Percentiles rank a stretch among this genome's conserved stretches.
These are phyloP conservation scores for Rubroboletus pulcherrimus DNA, from an alignment of 768 basidiomycete genomes.

Conservation along the genomic window DNA sequence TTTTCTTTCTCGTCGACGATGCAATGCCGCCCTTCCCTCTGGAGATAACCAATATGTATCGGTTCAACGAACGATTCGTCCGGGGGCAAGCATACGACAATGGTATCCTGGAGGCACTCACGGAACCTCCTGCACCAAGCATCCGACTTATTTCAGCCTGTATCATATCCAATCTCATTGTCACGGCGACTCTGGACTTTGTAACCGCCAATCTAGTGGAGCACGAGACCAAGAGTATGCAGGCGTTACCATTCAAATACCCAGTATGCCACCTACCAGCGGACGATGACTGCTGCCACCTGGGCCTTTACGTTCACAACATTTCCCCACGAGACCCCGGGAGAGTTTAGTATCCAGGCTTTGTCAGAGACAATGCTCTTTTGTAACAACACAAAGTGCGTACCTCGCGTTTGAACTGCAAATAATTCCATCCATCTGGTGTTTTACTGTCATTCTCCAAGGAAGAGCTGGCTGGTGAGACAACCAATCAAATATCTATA, in stretches of 20 bases:
- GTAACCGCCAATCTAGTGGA: slow-evolving; percentile 33
- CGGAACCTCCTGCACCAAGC: slow-evolving; percentile 24
- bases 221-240: slow-evolving; percentile 21
- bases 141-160: slow-evolving; percentile 21
- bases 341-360: slow-evolving; percentile 29
- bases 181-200: slow-evolving; percentile 32
- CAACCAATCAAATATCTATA: slow-evolving; percentile 31
- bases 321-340: slow-evolving; percentile 31
- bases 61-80: slow-evolving; percentile 32
- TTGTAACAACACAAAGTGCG: slow-evolving; percentile 34
- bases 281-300: too few species aligned
- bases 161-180: slow-evolving; percentile 30
- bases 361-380: slow-evolving; percentile 31
- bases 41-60: slow-evolving; percentile 14
- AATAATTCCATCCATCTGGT: not conserved
- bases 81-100: slow-evolving; percentile 25
- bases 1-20: slow-evolving; percentile 38
- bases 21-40: slow-evolving; percentile 19
- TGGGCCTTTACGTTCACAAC: slow-evolving; percentile 30
- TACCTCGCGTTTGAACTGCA: not conserved
- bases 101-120: slow-evolving; percentile 29
- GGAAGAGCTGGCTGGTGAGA: slow-evolving; percentile 34
- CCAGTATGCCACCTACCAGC: too few species aligned
- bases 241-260: slow-evolving; percentile 9
- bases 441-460: slow-evolving; percentile 36